Conservation (phyloP, 345 rosid genomes). For the Eucalyptus cloeziana region DNA sequence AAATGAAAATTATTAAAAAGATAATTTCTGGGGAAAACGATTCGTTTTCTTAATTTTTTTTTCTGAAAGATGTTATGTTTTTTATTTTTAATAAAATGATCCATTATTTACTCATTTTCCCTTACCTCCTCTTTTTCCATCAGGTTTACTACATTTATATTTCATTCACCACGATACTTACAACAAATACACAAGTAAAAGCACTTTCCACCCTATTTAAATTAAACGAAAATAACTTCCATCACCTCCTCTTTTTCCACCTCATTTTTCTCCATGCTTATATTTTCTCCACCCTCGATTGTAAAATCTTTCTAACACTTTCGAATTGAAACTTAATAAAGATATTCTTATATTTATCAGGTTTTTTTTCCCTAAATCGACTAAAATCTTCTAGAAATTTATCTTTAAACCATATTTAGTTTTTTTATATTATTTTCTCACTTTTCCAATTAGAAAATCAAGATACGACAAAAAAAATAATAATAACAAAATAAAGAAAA, state of each 20-base stretch:
- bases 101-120: not conserved
- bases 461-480: too few species aligned
- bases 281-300: not conserved
- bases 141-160: not conserved
- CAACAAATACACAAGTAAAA: too few species aligned
- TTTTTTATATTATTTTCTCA: not conserved
- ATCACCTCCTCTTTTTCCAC: rapidly evolving
- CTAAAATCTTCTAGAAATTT: not conserved
- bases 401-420: not conserved
- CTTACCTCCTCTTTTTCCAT: not conserved
- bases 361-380: not conserved
- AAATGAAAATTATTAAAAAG: too few species aligned
- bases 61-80: not conserved
- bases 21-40: rapidly evolving
- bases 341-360: not conserved
- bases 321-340: not conserved
- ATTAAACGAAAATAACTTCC: too few species aligned
- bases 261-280: not conserved
- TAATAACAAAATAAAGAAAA: too few species aligned
- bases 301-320: too few species aligned
- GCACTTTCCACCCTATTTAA: not conserved
- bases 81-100: too few species aligned
- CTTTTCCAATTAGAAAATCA: not conserved
- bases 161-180: too few species aligned
- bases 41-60: not conserved